These are phyloP conservation scores for Trapa bicornis DNA, from an alignment of 345 rosid genomes.

Conservation along the genomic window DNA sequence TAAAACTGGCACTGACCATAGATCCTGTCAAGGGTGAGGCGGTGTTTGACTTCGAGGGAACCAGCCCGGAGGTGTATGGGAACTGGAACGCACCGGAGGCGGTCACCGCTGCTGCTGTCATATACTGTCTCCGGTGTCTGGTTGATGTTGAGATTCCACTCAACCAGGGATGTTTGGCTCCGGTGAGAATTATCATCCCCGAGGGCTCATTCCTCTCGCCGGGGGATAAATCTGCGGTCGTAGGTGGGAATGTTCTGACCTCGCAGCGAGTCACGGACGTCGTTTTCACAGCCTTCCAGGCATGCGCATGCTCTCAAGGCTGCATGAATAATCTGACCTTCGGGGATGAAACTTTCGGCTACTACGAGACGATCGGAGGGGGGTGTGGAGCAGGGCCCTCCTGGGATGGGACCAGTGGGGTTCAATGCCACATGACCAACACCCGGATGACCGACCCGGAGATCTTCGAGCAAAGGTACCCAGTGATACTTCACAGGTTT, in stretches of 20 bases:
- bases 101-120: constrained; percentile 87
- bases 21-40: constrained; percentile 73
- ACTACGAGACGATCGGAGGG: constrained; percentile 92
- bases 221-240: constrained; percentile 88
- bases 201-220: constrained; percentile 83
- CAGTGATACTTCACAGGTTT: constrained; percentile 67
- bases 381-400: constrained; percentile 87
- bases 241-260: constrained; percentile 93
- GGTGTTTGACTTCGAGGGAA: constrained; percentile 69
- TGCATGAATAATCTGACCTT: constrained; percentile 98
- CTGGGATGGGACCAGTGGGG: constrained; percentile 91
- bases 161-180: constrained; percentile 90
- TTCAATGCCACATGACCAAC: constrained; percentile 97
- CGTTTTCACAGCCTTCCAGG: constrained; percentile 73
- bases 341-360: constrained; percentile 78
- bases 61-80: constrained; percentile 87
- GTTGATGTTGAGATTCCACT: constrained; percentile 90
- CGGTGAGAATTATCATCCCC: constrained; percentile 68
- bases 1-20: constrained; percentile 64
- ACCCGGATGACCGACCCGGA: constrained; percentile 98
- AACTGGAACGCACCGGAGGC: constrained; percentile 99
- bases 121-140: constrained; percentile 82
- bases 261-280: constrained; percentile 90
- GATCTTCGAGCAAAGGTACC: constrained; percentile 93
- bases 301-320: constrained; percentile 94